Percentiles rank a stretch among this genome's conserved stretches.
Evolutionary conservation across 2,329 filamentous ascomycete species (phyloP).

Genomic region (Claviceps pusilla): DNA sequence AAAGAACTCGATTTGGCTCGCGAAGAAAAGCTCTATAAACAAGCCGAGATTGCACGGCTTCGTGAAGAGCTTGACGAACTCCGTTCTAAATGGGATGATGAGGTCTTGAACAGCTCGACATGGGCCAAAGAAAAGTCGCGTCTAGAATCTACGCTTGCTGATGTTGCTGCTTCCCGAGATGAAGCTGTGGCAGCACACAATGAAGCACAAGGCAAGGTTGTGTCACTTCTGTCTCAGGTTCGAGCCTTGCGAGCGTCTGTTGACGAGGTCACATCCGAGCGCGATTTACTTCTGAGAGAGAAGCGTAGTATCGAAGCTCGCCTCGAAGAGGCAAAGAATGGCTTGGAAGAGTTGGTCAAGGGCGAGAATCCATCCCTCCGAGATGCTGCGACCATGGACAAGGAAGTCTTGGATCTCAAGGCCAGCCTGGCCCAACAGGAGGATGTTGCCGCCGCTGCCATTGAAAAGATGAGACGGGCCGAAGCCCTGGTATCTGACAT

Average conservation of each 20-base stretch:
- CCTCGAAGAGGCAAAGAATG: conserved; percentile 72
- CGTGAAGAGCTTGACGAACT: conserved; percentile 94
- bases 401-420: conserved; percentile 79
- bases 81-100: conserved; percentile 93
- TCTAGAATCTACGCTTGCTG: conserved; percentile 75
- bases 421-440: conserved; percentile 81
- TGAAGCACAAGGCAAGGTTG: conserved; percentile 85
- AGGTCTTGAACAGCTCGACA: conserved; percentile 91
- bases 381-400: conserved; percentile 77
- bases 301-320: conserved; percentile 80
- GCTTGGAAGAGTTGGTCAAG: conserved; percentile 73
- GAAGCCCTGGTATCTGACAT: conserved; percentile 78
- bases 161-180: conserved; percentile 80
- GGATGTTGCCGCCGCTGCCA: conserved; percentile 77
- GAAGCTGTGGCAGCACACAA: conserved; percentile 89
- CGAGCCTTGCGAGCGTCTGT: conserved; percentile 67
- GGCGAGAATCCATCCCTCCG: conserved; percentile 78
- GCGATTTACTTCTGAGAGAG: conserved; percentile 71
- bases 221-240: conserved; percentile 79
- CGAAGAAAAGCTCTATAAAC: conserved; percentile 73
- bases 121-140: conserved; percentile 97
- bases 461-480: conserved; percentile 93
- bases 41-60: conserved; percentile 71
- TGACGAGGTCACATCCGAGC: conserved; percentile 73
- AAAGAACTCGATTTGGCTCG: conserved; percentile 88